Conservation (phyloP, 352 stramenopile species). For the Hyaloperonospora arabidopsidis region DNA sequence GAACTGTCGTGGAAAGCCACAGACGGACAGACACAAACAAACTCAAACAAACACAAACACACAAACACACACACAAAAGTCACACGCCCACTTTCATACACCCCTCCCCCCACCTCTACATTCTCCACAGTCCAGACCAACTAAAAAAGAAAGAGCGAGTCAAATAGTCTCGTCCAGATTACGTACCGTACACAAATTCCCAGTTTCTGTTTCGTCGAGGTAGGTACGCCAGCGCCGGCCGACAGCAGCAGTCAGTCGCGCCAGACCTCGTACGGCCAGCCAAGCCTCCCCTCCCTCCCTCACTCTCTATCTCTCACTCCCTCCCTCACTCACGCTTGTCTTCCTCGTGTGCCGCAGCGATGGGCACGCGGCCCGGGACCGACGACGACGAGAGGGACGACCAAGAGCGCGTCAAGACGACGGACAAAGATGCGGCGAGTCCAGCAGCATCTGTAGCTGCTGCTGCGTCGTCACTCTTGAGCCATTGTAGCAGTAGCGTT, state of each 20-base stretch:
- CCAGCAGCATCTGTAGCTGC: too few relatives aligned
- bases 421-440: too few relatives aligned
- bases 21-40: too few relatives aligned
- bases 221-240: background rate
- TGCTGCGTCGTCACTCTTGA: too few relatives aligned
- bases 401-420: too few relatives aligned
- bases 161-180: slow-evolving; percentile 4
- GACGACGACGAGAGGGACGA: slow-evolving; percentile 18
- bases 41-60: too few relatives aligned
- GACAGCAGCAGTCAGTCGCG: background rate
- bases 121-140: background rate
- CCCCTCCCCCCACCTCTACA: background rate
- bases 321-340: background rate
- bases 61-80: too few relatives aligned
- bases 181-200: slow-evolving; percentile 7
- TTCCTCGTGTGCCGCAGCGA: slow-evolving; percentile 2
- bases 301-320: too few relatives aligned
- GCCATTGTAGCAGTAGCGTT: too few relatives aligned
- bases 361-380: slow-evolving; percentile 23
- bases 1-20: too few relatives aligned
- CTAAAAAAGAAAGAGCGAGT: slow-evolving; percentile 6
- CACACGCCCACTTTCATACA: background rate
- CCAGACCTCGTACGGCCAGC: background rate
- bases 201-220: slow-evolving; percentile 3
- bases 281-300: too few relatives aligned